These are phyloP conservation scores for Mycena metata DNA, from an alignment of 768 basidiomycete genomes.

Conservation along the genomic window DNA sequence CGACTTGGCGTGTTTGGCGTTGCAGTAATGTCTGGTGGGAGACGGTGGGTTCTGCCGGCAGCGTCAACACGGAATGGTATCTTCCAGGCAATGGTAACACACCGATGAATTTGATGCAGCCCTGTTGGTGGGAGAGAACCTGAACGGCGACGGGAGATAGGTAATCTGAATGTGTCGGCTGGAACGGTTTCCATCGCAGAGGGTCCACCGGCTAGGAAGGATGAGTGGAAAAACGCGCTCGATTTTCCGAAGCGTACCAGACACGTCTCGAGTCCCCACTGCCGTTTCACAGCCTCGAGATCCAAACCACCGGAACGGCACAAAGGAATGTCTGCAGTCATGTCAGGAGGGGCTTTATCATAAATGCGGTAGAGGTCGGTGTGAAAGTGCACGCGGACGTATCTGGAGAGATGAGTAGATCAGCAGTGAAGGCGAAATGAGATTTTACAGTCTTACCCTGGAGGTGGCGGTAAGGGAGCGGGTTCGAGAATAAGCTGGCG, in stretches of 20 bases:
- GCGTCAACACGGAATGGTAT: not conserved
- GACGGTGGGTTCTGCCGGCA: conserved; percentile 28
- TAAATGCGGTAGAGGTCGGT: conserved; percentile 30
- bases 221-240: not conserved
- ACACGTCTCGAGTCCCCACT: conserved; percentile 38
- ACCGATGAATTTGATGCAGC: conserved; percentile 36
- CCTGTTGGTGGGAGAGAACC: conserved; percentile 28
- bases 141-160: conserved; percentile 35
- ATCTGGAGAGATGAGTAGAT: conserved; percentile 13
- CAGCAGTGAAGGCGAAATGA: not conserved
- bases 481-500: conserved; percentile 30
- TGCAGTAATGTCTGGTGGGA: conserved; percentile 35
- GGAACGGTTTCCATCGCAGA: conserved; percentile 37
- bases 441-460: conserved; percentile 23
- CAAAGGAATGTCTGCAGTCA: conserved; percentile 33
- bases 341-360: conserved; percentile 33
- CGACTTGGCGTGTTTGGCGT: conserved; percentile 27
- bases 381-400: conserved; percentile 35
- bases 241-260: conserved; percentile 11
- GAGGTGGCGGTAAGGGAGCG: conserved; percentile 23
- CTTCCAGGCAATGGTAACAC: not conserved
- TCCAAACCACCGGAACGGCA: conserved; percentile 33
- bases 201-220: conserved; percentile 33
- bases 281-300: conserved; percentile 24
- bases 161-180: conserved; percentile 30